Percentiles rank a stretch among this genome's conserved stretches.
These are phyloP conservation scores for Chrysanthemum makinoi DNA, from an alignment of 129 eudicot genomes.

Conservation along the genomic window DNA sequence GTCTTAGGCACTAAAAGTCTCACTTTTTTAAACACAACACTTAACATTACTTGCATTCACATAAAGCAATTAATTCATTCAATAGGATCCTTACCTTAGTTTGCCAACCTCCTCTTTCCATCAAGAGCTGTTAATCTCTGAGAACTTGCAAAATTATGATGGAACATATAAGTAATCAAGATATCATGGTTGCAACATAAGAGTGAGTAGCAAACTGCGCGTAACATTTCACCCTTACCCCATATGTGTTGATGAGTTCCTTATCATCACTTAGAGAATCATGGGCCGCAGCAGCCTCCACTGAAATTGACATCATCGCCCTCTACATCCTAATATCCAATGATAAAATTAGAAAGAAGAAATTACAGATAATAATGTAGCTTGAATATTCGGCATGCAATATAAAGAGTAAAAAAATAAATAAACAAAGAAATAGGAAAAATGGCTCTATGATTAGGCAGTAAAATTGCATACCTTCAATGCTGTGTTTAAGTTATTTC, in stretches of 20 bases:
- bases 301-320: constrained; percentile 98
- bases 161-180: constrained; percentile 8
- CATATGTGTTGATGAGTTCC: constrained; percentile 91
- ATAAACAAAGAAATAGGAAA: not conserved
- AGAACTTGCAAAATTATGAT: constrained; percentile 9
- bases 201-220: not conserved
- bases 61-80: not conserved
- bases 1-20: too few species aligned
- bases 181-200: constrained; percentile 9
- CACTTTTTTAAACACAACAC: too few species aligned
- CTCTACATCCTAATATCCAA: constrained; percentile 63
- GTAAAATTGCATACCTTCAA: constrained; percentile 57
- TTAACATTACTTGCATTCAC: not conserved
- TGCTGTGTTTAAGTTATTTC: constrained; percentile 95
- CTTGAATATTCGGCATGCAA: not conserved
- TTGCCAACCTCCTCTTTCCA: constrained; percentile 90
- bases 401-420: not conserved
- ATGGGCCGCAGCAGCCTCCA: constrained; percentile 91
- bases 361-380: not conserved
- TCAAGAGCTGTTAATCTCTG: constrained; percentile 89
- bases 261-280: constrained; percentile 88
- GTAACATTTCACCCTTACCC: constrained; percentile 47
- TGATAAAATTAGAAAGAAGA: not conserved
- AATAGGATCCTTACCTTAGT: constrained; percentile 58
- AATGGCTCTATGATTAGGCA: constrained; percentile 1